Conservation (phyloP, 345 rosid genomes). For the Melaleuca quinquenervia region DNA sequence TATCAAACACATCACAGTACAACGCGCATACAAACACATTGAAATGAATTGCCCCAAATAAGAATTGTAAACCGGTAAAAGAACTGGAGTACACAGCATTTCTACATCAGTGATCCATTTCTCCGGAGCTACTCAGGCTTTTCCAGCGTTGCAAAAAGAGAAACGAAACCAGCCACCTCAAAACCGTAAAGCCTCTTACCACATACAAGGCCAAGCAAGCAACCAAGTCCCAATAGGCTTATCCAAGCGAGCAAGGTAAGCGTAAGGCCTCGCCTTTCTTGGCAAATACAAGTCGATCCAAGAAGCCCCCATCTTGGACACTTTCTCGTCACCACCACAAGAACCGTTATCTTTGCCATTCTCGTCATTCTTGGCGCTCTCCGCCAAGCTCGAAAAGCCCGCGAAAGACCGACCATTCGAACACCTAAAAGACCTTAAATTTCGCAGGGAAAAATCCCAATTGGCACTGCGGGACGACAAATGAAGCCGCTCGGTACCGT, state of each 20-base stretch:
- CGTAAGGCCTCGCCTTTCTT: slow-evolving; percentile 38
- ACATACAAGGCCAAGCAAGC: slow-evolving; percentile 91
- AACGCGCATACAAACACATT: no score
- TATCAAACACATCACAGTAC: no score
- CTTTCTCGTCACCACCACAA: slow-evolving; percentile 2
- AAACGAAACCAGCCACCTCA: background rate
- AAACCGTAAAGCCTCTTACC: slow-evolving; percentile 31
- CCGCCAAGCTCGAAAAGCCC: slow-evolving; percentile 23
- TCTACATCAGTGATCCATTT: no score
- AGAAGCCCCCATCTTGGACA: slow-evolving; percentile 5
- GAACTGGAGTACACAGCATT: no score
- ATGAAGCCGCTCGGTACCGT: no score
- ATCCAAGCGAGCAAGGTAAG: slow-evolving; percentile 73
- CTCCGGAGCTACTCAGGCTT: no score
- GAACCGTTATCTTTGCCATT: background rate
- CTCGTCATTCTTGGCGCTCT: slow-evolving; percentile 18
- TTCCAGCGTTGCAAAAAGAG: no score
- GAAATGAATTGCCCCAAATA: no score
- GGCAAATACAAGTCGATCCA: slow-evolving; percentile 79
- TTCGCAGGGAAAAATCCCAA: slow-evolving; percentile 5
- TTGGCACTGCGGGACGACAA: background rate
- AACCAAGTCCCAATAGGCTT: slow-evolving; percentile 91
- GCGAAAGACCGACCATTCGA: slow-evolving; percentile 10
- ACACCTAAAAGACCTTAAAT: background rate
- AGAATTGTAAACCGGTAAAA: no score